Evolutionary conservation across 2,329 filamentous ascomycete species (phyloP), one percentile per base, ranked within the genome.

Genomic region (Aureobasidium sp.): DNA sequence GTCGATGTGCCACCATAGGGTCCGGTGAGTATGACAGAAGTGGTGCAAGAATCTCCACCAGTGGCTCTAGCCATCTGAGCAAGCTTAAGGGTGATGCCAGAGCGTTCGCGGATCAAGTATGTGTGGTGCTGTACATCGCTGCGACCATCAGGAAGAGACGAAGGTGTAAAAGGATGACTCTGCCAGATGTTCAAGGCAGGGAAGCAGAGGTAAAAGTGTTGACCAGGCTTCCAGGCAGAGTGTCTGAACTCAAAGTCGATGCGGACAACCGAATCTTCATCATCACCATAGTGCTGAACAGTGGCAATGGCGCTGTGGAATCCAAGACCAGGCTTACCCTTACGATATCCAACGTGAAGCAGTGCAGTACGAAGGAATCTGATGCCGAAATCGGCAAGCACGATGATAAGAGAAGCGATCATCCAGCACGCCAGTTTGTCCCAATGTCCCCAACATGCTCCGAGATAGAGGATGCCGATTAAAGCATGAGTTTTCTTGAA

Each of bases 391-490:
- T 91, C 88, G 27, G 88, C 65, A 61, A 82, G 78, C 80, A 87
- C 87, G 17, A 91, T 78, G 1, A 83, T 75, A 5, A 92, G 73
- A 0, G 83, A 82, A 0, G 88, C 84, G 48, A 89, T 79, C 70
- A 91, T 79, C 76, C 87, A 91, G 70, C 85, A 89, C 51, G 82
- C 79, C 4, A 92, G 77, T 56, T 85, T 77, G 56, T 79, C 72
- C 89, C 88, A 92, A 70, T 92, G 89, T 1, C 82, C 88, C 82
- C 87, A 90, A 72, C 87, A 87, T 3, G 87, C 87, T 5, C 87
- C 89, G 13, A 92, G 82, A 72, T 90, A 92, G 5, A 91, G 72
- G 76, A 88, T 84, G 12, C 88, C 89, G 2, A 91, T 77, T 13
- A 90, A 77, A 67, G 90, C 90, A 70, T 92, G 88, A 0, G 82